phyloP scores from a whole-genome alignment of 2,329 filamentous ascomycete species.

The Trichophyton verrucosum region DNA sequence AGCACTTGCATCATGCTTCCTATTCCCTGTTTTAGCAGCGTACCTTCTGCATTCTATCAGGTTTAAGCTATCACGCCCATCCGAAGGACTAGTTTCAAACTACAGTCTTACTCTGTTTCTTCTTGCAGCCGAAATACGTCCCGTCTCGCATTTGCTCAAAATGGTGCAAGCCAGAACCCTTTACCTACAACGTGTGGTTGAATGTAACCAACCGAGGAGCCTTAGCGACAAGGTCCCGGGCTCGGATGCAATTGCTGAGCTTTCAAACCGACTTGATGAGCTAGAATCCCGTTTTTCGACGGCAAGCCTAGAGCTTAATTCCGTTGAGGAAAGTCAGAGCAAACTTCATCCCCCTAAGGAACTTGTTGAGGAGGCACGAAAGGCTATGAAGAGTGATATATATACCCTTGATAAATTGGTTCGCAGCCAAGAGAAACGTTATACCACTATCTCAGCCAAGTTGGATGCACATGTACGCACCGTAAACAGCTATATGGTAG shows the following conservation, averaged over 20 bases:
- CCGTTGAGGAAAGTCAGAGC: not conserved
- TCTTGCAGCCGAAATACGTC: slow-evolving; percentile 72
- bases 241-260: slow-evolving; percentile 35
- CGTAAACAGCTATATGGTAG: slow-evolving; percentile 58
- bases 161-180: slow-evolving; percentile 68
- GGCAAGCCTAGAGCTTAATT: not conserved
- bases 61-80: slow-evolving; percentile 65
- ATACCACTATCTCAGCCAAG: slow-evolving; percentile 49
- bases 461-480: slow-evolving; percentile 66
- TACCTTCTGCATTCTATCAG: slow-evolving; percentile 74
- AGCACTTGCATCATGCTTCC: slow-evolving; percentile 66
- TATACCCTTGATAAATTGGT: slow-evolving; percentile 82
- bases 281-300: slow-evolving; percentile 48
- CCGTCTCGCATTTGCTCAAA: slow-evolving; percentile 67
- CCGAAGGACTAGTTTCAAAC: slow-evolving; percentile 78
- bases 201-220: slow-evolving; percentile 21
- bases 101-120: slow-evolving; percentile 89
- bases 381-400: slow-evolving; percentile 46
- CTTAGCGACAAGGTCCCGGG: slow-evolving; percentile 16
- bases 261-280: slow-evolving; percentile 55
- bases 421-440: slow-evolving; percentile 80
- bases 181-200: slow-evolving; percentile 63
- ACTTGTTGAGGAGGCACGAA: slow-evolving; percentile 6
- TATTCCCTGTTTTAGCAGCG: slow-evolving; percentile 65
- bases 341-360: slow-evolving; percentile 19